Conservation (phyloP, 2,329 filamentous ascomycete species). For the Neobulgaria alba region DNA sequence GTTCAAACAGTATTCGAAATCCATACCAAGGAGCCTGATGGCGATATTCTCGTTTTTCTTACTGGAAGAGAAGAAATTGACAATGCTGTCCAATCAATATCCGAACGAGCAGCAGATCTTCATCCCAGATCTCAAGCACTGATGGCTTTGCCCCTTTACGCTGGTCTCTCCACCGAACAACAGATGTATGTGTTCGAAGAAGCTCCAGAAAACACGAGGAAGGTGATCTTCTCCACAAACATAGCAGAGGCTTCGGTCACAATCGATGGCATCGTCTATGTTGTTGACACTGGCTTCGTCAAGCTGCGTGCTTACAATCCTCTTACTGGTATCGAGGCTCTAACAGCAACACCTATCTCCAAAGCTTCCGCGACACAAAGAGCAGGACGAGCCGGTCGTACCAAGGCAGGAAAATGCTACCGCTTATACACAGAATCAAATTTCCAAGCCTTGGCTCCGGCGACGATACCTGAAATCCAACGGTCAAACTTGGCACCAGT, state of each 20-base stretch:
- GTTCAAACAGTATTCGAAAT: constrained; percentile 82
- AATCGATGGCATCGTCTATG: constrained; percentile 84
- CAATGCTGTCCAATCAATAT: constrained; percentile 66
- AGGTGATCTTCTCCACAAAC: constrained; percentile 90
- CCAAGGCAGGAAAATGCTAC: constrained; percentile 87
- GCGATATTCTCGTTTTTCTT: constrained; percentile 85
- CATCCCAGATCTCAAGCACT: constrained; percentile 50
- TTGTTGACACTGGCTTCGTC: constrained; percentile 84
- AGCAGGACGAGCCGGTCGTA: constrained; percentile 82
- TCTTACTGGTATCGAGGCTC: constrained; percentile 73
- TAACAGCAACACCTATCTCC: constrained; percentile 75
- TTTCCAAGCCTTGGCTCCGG: constrained; percentile 57
- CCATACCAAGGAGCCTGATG: constrained; percentile 68
- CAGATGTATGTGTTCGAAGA: constrained; percentile 94
- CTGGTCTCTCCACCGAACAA: constrained; percentile 79
- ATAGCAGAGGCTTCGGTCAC: constrained; percentile 96
- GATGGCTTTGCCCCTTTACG: constrained; percentile 73
- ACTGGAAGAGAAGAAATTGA: constrained; percentile 94
- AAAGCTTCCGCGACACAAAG: constrained; percentile 90
- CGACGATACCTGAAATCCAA: constrained; percentile 83
- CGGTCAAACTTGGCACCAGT: constrained; percentile 83
- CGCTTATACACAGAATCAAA: constrained; percentile 77
- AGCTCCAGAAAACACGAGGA: constrained; percentile 70
- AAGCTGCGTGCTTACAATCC: constrained; percentile 85
- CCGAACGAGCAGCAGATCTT: constrained; percentile 59